phyloP scores from a whole-genome alignment of 495 filamentous ascomycete species.

The Neurospora sp. region DNA sequence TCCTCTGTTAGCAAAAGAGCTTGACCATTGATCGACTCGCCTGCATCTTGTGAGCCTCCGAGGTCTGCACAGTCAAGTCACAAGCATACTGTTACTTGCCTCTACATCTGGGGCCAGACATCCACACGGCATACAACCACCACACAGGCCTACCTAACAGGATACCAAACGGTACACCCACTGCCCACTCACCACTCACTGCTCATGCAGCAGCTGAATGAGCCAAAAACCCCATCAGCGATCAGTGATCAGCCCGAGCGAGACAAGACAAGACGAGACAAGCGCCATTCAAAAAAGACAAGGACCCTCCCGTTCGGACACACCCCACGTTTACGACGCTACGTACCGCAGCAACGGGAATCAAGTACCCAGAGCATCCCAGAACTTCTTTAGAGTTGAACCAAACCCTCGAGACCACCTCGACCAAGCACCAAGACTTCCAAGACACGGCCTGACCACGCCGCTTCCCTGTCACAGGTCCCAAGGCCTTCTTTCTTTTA shows the following conservation, averaged over 20 bases:
- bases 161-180: not conserved
- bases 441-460: not conserved
- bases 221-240: not conserved
- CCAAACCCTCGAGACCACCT: not conserved
- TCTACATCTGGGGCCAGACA: not conserved
- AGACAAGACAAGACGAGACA: not conserved
- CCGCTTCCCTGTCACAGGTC: not conserved
- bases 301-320: not conserved
- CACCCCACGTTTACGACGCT: not conserved
- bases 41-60: not conserved
- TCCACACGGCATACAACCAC: not conserved
- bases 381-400: no score
- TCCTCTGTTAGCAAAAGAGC: not conserved
- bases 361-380: not conserved
- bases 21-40: not conserved
- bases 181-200: not conserved
- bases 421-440: not conserved
- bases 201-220: not conserved
- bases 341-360: not conserved
- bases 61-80: not conserved
- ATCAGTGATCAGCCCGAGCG: not conserved
- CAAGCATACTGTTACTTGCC: not conserved
- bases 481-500: not conserved
- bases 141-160: not conserved
- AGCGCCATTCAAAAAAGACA: not conserved